Evolutionary conservation across 768 basidiomycete genomes (phyloP), one percentile per base, ranked within the genome.

Genomic region (Termitomyces sp.): DNA sequence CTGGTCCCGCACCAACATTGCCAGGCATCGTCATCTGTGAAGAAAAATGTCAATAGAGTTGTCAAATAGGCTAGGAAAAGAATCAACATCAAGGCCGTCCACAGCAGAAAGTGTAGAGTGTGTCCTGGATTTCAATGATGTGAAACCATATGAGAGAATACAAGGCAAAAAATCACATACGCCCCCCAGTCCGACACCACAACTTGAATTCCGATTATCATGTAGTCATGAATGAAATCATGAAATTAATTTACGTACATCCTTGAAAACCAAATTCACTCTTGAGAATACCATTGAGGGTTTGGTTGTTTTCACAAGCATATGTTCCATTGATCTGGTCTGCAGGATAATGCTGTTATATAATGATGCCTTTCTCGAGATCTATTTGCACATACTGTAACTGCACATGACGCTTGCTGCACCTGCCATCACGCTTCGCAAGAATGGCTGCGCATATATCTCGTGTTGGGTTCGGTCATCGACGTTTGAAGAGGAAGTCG

Each of bases 401-500:
- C 82, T 83, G 74, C 88, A 91, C 88, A 91, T 91, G 46, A 89
- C 68, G 43, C 79, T 80, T 1, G 84, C 74, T 13, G 85, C 83
- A 23, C 88, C 89, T 1, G 89, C 89, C 79, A 85, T 83, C 23
- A 91, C 79, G 58, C 85, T 83, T 49, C 77, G 76, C 66, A 86
- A 61, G 75, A 89, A 89, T 0, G 87, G 86, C 56, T 83, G 83
- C 0, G 81, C 73, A 63, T 89, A 89, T 11, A 90, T 74, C 65
- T 91, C 87, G 63, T 89, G 88, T 63, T 89, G 73, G 0, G 90
- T 92, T 40, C 88, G 72, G 66, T 94, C 91, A 61, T 91, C 88
- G 3, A 94, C 80, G 58, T 90, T 81, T 1, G 87, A 89, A 49
- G 78, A 80, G 50, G 74, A 73, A 51, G 67, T 61, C 0, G 76